Base-by-base conservation (phyloP, 768 basidiomycete species). In the Podaxis sp. region DNA sequence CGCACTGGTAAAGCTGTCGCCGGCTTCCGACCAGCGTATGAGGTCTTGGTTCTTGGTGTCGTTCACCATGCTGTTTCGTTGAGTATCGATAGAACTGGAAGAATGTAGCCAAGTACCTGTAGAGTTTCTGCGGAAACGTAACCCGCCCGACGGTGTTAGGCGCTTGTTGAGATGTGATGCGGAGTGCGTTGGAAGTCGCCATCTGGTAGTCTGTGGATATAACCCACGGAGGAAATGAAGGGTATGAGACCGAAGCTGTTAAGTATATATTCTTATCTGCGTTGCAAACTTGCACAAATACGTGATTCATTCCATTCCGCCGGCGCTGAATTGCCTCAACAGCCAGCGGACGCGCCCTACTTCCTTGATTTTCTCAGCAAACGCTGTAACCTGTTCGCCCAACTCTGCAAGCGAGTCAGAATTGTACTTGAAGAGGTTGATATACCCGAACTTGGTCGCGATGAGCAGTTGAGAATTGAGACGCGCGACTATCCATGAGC, bases 1-100 rank as follows among this genome's bases (percentile, higher is more conserved):
- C 75, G 50, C 63, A 95, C 96, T 93, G 73, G 89, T 93, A 78
- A 99, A 98, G 0, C 93, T 92, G 71, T 95, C 93, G 26, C 96
- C 96, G 8, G 85, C 82, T 24, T 93, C 89, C 2, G 91, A 90
- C 96, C 96, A 99, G 67, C 90, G 79, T 70, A 99, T 98, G 56
- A 97, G 83, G 67, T 90, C 85, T 66, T 88, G 85, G 58, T 94
- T 93, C 40, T 83, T 80, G 2, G 87, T 81, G 74, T 98, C 94
- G 67, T 91, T 93, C 24, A 98, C 93, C 87, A 99, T 96, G 74
- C 95, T 97, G 53, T 60, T 8, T 24, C 49, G 12, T 28, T 24
- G 49, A 24, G 22, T 24, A 50, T 26, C 22, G 8, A 10, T 13
- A 13, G 49, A 50, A 28, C 12, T 50, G 24, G 10, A 50, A 22